Percentiles rank a stretch among this genome's conserved stretches.
Evolutionary conservation across 2,329 filamentous ascomycete species (phyloP).

Genomic region (Dactylellina drechsleri): DNA sequence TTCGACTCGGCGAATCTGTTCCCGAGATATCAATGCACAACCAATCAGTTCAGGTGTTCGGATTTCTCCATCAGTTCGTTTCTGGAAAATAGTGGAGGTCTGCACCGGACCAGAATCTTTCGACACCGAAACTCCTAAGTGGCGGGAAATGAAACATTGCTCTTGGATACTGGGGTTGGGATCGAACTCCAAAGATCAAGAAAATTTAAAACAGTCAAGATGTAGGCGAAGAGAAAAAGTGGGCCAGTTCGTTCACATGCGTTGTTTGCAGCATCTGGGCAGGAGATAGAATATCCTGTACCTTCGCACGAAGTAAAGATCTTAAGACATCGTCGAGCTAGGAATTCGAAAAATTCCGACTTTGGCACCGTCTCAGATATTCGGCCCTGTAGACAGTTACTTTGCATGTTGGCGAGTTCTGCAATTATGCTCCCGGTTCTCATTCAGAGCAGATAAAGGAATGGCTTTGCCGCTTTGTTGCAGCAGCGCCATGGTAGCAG

Average conservation of each 20-base stretch:
- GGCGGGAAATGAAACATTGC: slow-evolving; percentile 48
- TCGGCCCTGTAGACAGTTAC: neutral
- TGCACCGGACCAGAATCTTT: slow-evolving; percentile 16
- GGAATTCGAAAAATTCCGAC: too few relatives aligned
- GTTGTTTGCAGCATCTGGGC: slow-evolving; percentile 49
- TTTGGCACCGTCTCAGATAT: neutral
- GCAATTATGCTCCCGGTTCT: neutral
- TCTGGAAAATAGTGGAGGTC: slow-evolving; percentile 34
- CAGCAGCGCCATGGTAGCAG: neutral
- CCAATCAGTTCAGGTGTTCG: slow-evolving; percentile 44
- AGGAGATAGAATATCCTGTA: neutral
- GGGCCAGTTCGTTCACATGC: slow-evolving; percentile 32
- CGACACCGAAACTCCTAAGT: slow-evolving; percentile 14
- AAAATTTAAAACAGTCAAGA: slow-evolving; percentile 20
- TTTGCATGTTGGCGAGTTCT: slow-evolving; percentile 7
- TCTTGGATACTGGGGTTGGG: slow-evolving; percentile 9
- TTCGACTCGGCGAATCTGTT: slow-evolving; percentile 47
- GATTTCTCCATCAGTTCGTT: slow-evolving; percentile 53
- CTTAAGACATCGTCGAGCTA: too few relatives aligned
- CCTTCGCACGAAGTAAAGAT: neutral
- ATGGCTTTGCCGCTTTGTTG: slow-evolving; percentile 22
- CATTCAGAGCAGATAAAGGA: neutral
- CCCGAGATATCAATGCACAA: slow-evolving; percentile 38
- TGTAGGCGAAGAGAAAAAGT: slow-evolving; percentile 22
- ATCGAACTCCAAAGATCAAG: slow-evolving; percentile 29